Percentiles rank a stretch among this genome's conserved stretches.
phyloP scores from a whole-genome alignment of 1,139 yeast genomes.

The Kluyveromyces sp. region DNA sequence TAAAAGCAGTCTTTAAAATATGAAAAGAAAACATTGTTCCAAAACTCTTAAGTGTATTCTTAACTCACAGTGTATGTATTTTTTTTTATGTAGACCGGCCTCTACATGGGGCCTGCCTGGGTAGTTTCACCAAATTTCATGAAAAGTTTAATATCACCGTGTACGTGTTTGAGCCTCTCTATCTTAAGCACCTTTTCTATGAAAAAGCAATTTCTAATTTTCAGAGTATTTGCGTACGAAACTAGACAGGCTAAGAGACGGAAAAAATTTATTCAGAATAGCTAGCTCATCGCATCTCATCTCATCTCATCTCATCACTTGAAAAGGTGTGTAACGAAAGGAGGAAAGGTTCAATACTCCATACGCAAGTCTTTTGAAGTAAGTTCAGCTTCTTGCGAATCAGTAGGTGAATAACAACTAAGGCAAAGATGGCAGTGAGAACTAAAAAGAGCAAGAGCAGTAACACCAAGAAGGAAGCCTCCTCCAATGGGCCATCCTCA shows the following conservation, averaged over 20 bases:
- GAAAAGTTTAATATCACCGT: slow-evolving; percentile 1
- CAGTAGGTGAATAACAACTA: background rate
- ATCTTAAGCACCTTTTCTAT: background rate
- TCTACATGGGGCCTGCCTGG: background rate
- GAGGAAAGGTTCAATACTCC: no score
- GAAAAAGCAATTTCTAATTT: background rate
- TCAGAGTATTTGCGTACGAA: no score
- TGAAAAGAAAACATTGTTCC: no score
- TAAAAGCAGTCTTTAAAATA: no score
- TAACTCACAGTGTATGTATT: no score
- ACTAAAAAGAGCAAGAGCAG: background rate
- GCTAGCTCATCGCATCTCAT: slow-evolving; percentile 16
- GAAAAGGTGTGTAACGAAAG: background rate
- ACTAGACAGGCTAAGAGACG: background rate
- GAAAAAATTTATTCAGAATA: slow-evolving; percentile 1
- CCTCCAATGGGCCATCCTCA: no score
- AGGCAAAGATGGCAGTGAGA: background rate
- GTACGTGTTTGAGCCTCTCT: background rate
- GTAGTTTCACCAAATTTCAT: background rate
- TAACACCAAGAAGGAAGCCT: no score
- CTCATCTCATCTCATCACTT: background rate
- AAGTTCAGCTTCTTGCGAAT: background rate
- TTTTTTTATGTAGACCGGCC: background rate
- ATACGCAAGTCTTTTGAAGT: background rate
- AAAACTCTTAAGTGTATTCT: no score